Base-by-base conservation (phyloP, 2,329 filamentous ascomycete genomes). In the Exophiala phaeomuriformis region DNA sequence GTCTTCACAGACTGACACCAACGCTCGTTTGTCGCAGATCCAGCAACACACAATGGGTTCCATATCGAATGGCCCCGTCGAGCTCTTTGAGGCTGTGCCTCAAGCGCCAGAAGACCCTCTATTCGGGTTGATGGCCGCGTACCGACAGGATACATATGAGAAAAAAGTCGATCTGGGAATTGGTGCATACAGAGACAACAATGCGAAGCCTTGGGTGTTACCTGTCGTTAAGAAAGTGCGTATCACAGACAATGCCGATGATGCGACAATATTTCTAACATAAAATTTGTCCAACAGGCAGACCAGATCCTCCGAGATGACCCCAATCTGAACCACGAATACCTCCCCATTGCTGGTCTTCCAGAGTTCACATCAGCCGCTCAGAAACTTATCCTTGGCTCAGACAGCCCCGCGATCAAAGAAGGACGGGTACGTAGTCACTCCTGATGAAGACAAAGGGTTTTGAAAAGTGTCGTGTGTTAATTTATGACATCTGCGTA, bases 191-290 rank as follows among this genome's bases (percentile, higher is more conserved):
- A 81, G 93, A 69, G 93, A 95, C 67, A 79, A 97, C 74, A 86
- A 90, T 68, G 91, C 90, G 57, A 97, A 97, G 77, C 93, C 93
- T 2, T 98, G 93, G 93, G 84, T 98, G 58, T 75, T 98, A 59
- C 91, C 93, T 19, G 91, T 97, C 2, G 91, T 97, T 58, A 94
- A 89, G 75, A 94, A 95, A 87, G 91, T 95, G 35, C 7, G 54
- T 28, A 29, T 37, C 30, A 35, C 39, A 44, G 7, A 9, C n/a
- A 41, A 19, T 19, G 19, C 19, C 19, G 19, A 19, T 19, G 12
- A 28, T 27, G 4, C 9, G 28, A 8, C 36, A 39, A 12, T 10
- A 41, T 4, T 12, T 28, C 12, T 41, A 41, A 41, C 10, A 36
- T 19, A 49, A 45, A 3, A 45, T 19, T 41, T 37, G 19, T 37